A percentile compares a stretch with the other conserved stretches of the same genome.
phyloP scores from a whole-genome alignment of 2,329 filamentous ascomycete species.

The Fusarium torreyae region DNA sequence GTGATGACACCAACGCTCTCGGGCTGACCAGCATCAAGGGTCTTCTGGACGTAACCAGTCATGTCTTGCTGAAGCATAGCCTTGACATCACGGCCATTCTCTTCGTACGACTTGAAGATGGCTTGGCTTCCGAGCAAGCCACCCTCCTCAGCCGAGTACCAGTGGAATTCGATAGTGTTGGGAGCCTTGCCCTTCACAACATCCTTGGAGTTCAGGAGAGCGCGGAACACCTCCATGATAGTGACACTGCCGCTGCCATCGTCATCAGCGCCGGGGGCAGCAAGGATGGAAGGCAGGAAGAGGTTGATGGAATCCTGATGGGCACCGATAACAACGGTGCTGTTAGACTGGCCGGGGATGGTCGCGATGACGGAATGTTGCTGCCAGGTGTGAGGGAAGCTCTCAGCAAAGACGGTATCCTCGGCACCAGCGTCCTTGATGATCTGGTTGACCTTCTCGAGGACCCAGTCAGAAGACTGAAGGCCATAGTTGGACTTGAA shows the following conservation, averaged over 20 bases:
- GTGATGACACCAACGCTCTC: constrained; percentile 94
- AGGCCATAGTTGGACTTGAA: constrained; percentile 84
- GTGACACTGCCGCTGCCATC: constrained; percentile 95
- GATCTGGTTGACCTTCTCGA: constrained; percentile 79
- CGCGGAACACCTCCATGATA: constrained; percentile 90
- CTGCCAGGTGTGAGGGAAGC: constrained; percentile 87
- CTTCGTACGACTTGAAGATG: constrained; percentile 87
- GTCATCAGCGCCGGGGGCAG: constrained; percentile 94
- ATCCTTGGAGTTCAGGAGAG: constrained; percentile 80
- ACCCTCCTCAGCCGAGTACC: constrained; percentile 93
- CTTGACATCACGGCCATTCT: constrained; percentile 81
- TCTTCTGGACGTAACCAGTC: constrained; percentile 90
- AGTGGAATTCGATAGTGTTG: constrained; percentile 97
- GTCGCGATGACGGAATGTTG: constrained; percentile 93
- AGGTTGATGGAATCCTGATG: constrained; percentile 98
- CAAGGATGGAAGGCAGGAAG: constrained; percentile 85
- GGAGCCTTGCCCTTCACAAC: constrained; percentile 79
- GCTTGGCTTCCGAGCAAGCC: constrained; percentile 90
- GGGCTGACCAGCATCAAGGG: constrained; percentile 83
- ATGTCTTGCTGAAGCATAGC: constrained; percentile 99
- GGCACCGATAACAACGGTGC: constrained; percentile 89
- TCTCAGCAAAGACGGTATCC: constrained; percentile 76
- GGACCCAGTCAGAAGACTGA: constrained; percentile 90
- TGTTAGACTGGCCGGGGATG: constrained; percentile 87
- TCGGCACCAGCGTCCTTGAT: constrained; percentile 80